A percentile compares a stretch with the other conserved stretches of the same genome.
These are phyloP conservation scores for Entoloma clypeatum DNA, from an alignment of 1,284 basidiomycete genomes.

Conservation along the genomic window DNA sequence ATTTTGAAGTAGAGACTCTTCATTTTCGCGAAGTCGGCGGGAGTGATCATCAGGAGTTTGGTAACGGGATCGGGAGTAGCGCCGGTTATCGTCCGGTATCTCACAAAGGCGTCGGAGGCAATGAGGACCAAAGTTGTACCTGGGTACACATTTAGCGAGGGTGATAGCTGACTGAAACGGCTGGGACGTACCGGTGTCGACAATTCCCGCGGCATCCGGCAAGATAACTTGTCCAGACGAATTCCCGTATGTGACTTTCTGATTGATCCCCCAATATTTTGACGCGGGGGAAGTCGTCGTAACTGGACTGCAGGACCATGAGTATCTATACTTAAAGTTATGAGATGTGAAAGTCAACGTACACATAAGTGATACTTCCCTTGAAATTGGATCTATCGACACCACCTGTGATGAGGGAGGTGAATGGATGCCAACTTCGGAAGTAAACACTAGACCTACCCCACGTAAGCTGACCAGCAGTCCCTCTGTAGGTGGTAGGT, in stretches of 20 bases:
- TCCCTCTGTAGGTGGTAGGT: constrained; percentile 29
- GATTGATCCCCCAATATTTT: constrained; percentile 61
- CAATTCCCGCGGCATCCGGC: constrained; percentile 50
- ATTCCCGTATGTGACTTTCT: constrained; percentile 52
- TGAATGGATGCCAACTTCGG: no score
- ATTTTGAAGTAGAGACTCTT: constrained; percentile 57
- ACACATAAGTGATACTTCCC: constrained; percentile 44
- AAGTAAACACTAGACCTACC: constrained; percentile 23
- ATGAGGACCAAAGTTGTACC: constrained; percentile 43
- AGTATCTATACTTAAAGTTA: background rate
- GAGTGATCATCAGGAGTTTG: constrained; percentile 54
- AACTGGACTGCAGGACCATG: constrained; percentile 38
- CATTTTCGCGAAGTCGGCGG: constrained; percentile 45
- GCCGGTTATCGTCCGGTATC: constrained; percentile 50
- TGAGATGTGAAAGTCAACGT: constrained; percentile 16
- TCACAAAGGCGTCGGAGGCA: constrained; percentile 45
- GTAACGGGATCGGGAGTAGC: constrained; percentile 46
- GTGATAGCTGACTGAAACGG: background rate
- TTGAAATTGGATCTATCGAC: constrained; percentile 45
- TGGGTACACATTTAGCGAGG: background rate
- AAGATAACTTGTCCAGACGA: constrained; percentile 43
- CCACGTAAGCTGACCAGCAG: constrained; percentile 46
- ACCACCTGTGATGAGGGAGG: constrained; percentile 40
- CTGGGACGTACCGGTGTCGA: constrained; percentile 46
- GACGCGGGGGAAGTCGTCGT: constrained; percentile 47